Conservation (phyloP, 345 rosid species). For the thale cress (Arabidopsis thaliana) region DNA sequence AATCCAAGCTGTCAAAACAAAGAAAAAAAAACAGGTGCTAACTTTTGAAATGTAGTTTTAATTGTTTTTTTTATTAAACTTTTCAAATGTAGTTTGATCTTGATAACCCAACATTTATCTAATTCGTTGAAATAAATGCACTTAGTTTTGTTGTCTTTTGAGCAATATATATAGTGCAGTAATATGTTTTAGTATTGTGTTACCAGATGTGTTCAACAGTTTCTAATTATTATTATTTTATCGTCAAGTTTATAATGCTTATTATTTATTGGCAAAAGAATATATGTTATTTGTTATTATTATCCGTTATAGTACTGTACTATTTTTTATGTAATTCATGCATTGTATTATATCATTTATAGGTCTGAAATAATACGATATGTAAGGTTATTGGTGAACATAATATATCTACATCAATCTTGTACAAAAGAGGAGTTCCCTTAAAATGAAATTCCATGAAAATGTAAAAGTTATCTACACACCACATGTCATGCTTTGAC, state of each 20-base stretch:
- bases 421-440: not conserved
- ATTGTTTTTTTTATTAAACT: too few species aligned
- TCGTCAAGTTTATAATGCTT: too few species aligned
- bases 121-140: not conserved
- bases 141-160: not conserved
- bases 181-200: not conserved
- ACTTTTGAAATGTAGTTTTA: not conserved
- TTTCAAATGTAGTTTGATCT: not conserved
- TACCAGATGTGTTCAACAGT: not conserved
- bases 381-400: not conserved
- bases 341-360: not conserved
- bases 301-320: too few species aligned
- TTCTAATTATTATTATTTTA: too few species aligned
- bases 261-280: too few species aligned
- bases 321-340: not conserved
- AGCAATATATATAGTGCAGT: not conserved
- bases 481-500: slow-evolving; percentile 44
- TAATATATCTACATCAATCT: not conserved
- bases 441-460: slow-evolving; percentile 15
- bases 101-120: slow-evolving; percentile 11
- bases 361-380: not conserved
- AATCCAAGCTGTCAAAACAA: not conserved
- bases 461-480: slow-evolving; percentile 22
- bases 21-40: not conserved
- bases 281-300: too few species aligned